Base-by-base conservation (phyloP, 192 early-diverging fungal genomes). In the Coemansia sp. region DNA sequence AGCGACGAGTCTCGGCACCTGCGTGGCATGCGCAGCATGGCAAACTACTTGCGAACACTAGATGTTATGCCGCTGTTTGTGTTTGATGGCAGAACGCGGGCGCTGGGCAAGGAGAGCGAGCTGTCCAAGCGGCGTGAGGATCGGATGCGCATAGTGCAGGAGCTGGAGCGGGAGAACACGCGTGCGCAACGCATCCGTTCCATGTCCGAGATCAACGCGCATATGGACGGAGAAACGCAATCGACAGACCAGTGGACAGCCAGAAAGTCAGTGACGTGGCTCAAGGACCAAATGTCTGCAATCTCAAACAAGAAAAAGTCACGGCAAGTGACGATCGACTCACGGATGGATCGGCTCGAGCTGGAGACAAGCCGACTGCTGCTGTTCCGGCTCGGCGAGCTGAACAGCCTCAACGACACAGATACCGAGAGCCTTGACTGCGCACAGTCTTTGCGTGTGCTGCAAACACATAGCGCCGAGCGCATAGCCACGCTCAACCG, bases 21-120 rank as follows among this genome's bases (percentile, higher is more conserved):
- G 15, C 67, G 73, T 12, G 88, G 89, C 10, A 85, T 92, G 38
- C 84, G 86, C 55, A 57, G 68, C n/a, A 58, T 92, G 43, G 79
- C 79, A 6, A 38, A 52, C 8, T 83, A 82, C 55, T 72, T 85
- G 48, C 70, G 78, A 14, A 32, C 76, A 14, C 35, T 86, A 47
- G 75, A 72, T 14, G 85, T 88, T 61, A 86, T 73, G 15, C 89
- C 89, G 0, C 70, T 92, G 22, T 87, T 90, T 73, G 76, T 92
- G 2, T 92, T 92, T 80, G 90, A 92, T 59, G 87, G 86, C 2
- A 22, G 55, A 11, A 25, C 14, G 14, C 78, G 86, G 0, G 65
- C 87, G 1, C 54, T 63, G 6, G 83, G 83, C 25, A 92, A 92
- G 62, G 58, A 75, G 10, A 32, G 50, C 25, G 89, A 90, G 68